phyloP scores from a whole-genome alignment of 306 rosid species.

The Cucurbita argyrosperma region DNA sequence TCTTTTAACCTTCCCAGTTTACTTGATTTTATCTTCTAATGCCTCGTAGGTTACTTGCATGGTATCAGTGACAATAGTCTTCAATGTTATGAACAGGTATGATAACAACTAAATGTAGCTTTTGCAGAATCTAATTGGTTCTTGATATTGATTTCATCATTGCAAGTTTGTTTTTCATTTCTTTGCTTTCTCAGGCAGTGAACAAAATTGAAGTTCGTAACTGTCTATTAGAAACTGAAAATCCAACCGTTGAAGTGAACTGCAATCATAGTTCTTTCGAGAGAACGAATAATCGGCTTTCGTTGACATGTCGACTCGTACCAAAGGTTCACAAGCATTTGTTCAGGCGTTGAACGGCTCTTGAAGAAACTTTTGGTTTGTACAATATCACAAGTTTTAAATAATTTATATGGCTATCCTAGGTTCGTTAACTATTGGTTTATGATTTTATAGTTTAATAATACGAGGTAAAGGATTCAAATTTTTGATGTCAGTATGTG shows the following conservation, averaged over 20 bases:
- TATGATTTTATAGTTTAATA: no score
- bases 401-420: background rate
- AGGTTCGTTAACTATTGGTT: background rate
- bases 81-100: conserved; percentile 54
- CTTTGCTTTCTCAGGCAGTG: conserved; percentile 36
- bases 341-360: conserved; percentile 33
- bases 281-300: conserved; percentile 45
- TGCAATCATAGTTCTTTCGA: conserved; percentile 23
- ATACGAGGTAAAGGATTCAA: no score
- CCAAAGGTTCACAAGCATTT: conserved; percentile 64
- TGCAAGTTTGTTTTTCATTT: background rate
- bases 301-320: conserved; percentile 68
- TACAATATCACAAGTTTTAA: background rate
- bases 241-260: conserved; percentile 8
- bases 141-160: background rate
- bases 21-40: no score
- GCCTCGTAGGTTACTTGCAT: conserved; percentile 47
- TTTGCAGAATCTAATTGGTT: background rate
- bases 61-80: conserved; percentile 42
- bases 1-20: background rate
- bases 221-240: conserved; percentile 12
- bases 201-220: conserved; percentile 43
- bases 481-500: no score
- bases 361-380: background rate
- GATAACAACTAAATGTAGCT: background rate